Conservation (phyloP, 306 rosid species). For the Carpinus fangiana region DNA sequence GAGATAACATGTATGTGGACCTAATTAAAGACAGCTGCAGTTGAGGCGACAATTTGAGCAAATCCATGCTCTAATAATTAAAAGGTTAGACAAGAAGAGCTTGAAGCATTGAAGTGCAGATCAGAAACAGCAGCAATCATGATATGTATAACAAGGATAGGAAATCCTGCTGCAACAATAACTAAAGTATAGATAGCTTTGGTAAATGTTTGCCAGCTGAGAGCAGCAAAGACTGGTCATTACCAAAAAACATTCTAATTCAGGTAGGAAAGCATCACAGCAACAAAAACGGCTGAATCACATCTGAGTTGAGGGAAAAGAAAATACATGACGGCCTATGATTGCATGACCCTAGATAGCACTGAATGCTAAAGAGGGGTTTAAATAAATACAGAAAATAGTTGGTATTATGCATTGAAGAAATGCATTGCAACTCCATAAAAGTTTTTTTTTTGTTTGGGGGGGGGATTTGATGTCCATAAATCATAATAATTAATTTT, state of each 20-base stretch:
- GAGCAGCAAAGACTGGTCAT: neutral
- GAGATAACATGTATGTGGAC: conserved; percentile 1
- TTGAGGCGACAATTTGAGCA: conserved; percentile 7
- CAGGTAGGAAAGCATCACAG: neutral
- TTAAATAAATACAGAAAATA: neutral
- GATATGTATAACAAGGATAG: neutral
- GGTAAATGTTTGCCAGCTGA: neutral
- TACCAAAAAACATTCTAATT: neutral
- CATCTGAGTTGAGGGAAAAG: neutral
- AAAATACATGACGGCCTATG: neutral
- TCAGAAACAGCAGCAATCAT: neutral
- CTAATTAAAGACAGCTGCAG: conserved; percentile 6
- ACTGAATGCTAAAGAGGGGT: neutral
- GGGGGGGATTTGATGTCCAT: neutral
- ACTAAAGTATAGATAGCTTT: neutral
- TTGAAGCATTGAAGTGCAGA: neutral
- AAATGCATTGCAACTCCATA: neutral
- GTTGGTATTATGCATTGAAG: neutral
- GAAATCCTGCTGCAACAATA: neutral
- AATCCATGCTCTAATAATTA: neutral
- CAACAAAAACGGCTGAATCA: neutral
- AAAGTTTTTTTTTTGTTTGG: neutral
- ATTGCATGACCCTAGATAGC: neutral
- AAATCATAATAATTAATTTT: neutral
- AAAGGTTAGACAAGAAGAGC: conserved; percentile 5